These are phyloP conservation scores for Oryza meridionalis DNA, from an alignment of 176 grass and related monocot genomes.

Conservation along the genomic window DNA sequence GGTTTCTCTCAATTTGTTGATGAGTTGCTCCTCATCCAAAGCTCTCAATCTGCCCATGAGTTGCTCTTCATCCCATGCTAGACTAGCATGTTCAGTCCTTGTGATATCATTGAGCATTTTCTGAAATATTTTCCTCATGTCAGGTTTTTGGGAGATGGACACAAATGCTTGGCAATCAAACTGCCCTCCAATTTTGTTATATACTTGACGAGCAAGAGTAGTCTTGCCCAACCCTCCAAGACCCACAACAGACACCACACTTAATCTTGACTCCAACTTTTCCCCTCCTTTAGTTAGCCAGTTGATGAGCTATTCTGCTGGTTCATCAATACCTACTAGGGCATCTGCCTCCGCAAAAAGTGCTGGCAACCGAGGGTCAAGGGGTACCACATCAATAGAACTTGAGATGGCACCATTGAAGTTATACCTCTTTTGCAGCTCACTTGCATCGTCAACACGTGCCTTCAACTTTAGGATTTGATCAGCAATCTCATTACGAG, in stretches of 20 bases:
- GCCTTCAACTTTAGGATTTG: background rate
- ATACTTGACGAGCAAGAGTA: background rate
- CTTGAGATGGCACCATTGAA: background rate
- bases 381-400: background rate
- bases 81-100: background rate
- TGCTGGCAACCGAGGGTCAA: background rate
- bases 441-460: background rate
- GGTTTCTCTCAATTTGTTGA: background rate
- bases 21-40: background rate
- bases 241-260: constrained; percentile 12
- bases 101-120: background rate
- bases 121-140: background rate
- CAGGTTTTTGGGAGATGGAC: constrained; percentile 2
- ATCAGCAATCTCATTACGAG: background rate
- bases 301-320: background rate
- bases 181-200: background rate
- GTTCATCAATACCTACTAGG: background rate
- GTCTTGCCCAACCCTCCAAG: background rate
- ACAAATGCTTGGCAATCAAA: background rate
- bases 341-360: background rate
- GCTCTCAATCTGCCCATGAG: background rate
- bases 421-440: constrained; percentile 17
- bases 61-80: background rate
- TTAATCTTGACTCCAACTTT: background rate
- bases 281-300: background rate